These are phyloP conservation scores for Mycena kentingensis DNA, from an alignment of 768 basidiomycete species.

Conservation along the genomic window DNA sequence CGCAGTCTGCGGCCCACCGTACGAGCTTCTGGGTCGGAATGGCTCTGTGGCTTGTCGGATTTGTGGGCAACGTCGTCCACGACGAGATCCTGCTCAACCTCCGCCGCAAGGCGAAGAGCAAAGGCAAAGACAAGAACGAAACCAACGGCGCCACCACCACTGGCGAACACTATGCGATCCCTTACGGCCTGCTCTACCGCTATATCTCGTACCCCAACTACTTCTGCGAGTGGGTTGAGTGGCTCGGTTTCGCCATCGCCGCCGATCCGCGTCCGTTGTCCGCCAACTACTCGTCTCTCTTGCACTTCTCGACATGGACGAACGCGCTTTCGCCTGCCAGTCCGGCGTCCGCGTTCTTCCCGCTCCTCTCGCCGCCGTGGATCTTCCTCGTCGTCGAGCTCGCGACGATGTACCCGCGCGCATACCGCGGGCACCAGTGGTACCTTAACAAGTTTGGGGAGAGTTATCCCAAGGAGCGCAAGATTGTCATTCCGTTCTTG, in stretches of 20 bases:
- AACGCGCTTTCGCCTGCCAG: constrained; percentile 17
- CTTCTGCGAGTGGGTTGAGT: constrained; percentile 93
- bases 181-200: constrained; percentile 73
- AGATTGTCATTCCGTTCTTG: constrained; percentile 77
- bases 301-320: constrained; percentile 25
- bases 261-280: constrained; percentile 47
- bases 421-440: constrained; percentile 83
- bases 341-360: constrained; percentile 33
- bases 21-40: constrained; percentile 65
- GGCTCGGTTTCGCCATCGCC: constrained; percentile 84
- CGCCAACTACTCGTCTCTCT: constrained; percentile 9
- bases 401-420: constrained; percentile 77
- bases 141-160: constrained; percentile 23
- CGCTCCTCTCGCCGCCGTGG: constrained; percentile 69
- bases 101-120: constrained; percentile 58
- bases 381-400: constrained; percentile 78
- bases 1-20: constrained; percentile 29
- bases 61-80: constrained; percentile 80
- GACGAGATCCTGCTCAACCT: constrained; percentile 89
- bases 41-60: constrained; percentile 67
- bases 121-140: constrained; percentile 37
- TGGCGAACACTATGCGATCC: constrained; percentile 72
- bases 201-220: constrained; percentile 93
- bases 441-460: constrained; percentile 75
- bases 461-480: constrained; percentile 75